phyloP scores from a whole-genome alignment of 257 asterid species.

The Solanum rostratum region DNA sequence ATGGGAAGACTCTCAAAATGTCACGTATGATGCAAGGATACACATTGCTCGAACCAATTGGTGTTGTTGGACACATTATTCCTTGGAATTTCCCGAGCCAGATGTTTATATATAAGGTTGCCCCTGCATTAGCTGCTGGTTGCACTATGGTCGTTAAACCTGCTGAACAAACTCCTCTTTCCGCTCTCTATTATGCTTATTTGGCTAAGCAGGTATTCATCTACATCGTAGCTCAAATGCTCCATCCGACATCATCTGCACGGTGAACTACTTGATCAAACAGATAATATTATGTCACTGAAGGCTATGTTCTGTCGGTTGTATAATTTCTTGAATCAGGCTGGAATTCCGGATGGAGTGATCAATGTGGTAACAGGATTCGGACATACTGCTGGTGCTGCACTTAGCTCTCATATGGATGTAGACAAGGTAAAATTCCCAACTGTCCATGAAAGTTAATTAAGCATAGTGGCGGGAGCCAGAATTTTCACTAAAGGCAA shows the following conservation, averaged over 20 bases:
- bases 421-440: slow-evolving; percentile 20
- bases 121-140: slow-evolving; percentile 26
- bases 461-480: neutral
- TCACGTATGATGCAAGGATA: slow-evolving; percentile 19
- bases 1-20: slow-evolving; percentile 27
- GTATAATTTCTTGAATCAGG: slow-evolving; percentile 8
- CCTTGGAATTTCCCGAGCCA: slow-evolving; percentile 29
- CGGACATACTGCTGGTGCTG: slow-evolving; percentile 28
- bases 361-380: slow-evolving; percentile 30
- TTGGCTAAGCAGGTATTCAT: slow-evolving; percentile 16
- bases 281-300: neutral
- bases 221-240: neutral
- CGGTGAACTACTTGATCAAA: neutral
- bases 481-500: neutral
- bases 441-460: neutral
- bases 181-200: slow-evolving; percentile 33
- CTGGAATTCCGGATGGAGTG: slow-evolving; percentile 36
- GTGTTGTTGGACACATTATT: slow-evolving; percentile 31
- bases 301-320: neutral
- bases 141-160: slow-evolving; percentile 32
- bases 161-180: slow-evolving; percentile 28
- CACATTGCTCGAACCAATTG: slow-evolving; percentile 29
- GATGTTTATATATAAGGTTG: slow-evolving; percentile 18
- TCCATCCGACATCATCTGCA: neutral
- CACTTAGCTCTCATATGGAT: slow-evolving; percentile 33